Evolutionary conservation across 768 basidiomycete genomes (phyloP).

Genomic region (Hypholoma fasciculare): DNA sequence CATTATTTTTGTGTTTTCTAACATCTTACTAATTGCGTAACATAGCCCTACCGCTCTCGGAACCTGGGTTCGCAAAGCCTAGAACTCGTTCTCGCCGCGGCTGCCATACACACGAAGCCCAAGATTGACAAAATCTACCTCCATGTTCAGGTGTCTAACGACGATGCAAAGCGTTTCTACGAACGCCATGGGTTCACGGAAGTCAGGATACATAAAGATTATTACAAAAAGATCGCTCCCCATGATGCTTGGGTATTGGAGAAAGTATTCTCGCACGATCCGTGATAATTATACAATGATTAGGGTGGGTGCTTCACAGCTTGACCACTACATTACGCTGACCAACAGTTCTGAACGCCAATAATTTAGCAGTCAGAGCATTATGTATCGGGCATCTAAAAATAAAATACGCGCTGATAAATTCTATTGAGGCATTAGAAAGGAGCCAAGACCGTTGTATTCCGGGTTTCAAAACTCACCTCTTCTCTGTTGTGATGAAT

Average conservation of each 20-base stretch:
- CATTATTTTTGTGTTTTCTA: conserved; percentile 21
- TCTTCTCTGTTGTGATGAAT: conserved; percentile 1
- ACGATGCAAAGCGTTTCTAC: conserved; percentile 77
- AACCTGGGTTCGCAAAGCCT: conserved; percentile 74
- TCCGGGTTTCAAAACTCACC: neutral
- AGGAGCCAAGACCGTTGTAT: neutral
- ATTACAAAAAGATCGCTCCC: conserved; percentile 89
- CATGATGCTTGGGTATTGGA: conserved; percentile 88
- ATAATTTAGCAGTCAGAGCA: conserved; percentile 12
- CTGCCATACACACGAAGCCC: conserved; percentile 55
- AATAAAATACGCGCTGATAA: conserved; percentile 9
- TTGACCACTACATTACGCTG: conserved; percentile 9
- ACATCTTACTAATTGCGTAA: conserved; percentile 10
- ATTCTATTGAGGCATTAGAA: neutral
- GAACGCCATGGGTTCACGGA: conserved; percentile 81
- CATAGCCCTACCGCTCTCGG: conserved; percentile 82
- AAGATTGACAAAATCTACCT: conserved; percentile 74
- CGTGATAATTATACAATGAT: conserved; percentile 14
- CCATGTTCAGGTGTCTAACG: conserved; percentile 87
- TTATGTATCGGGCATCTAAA: conserved; percentile 22
- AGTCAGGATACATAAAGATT: conserved; percentile 62
- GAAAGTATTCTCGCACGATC: conserved; percentile 40
- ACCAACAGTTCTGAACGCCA: conserved; percentile 9
- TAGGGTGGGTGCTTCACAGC: conserved; percentile 16
- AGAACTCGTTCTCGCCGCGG: conserved; percentile 65